Evolutionary conservation across 2,329 filamentous ascomycete species (phyloP).

Genomic region (Decorospora gaudefroyi): DNA sequence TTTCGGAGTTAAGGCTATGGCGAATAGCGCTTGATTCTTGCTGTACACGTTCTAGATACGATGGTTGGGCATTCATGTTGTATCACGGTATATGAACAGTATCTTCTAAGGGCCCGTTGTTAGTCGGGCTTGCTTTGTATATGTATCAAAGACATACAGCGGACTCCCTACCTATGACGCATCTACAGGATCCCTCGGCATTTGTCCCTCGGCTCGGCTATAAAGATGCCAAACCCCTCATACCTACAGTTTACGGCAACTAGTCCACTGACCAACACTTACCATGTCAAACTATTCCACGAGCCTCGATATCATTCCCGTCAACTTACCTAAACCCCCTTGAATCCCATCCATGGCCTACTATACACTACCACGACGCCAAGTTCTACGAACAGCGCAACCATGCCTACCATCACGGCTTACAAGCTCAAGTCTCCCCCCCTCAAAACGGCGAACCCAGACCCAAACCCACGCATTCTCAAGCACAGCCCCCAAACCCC

Average conservation of each 20-base stretch:
- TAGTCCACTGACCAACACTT: too few relatives aligned
- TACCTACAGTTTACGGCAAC: too few relatives aligned
- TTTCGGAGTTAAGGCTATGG: too few relatives aligned
- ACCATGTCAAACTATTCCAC: too few relatives aligned
- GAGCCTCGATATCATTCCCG: too few relatives aligned
- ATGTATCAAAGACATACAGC: neutral
- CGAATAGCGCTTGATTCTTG: constrained; percentile 5
- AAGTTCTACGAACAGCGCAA: neutral
- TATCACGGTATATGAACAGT: constrained; percentile 1
- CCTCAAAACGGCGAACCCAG: neutral
- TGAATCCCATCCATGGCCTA: too few relatives aligned
- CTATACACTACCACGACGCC: too few relatives aligned
- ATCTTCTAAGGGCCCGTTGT: neutral
- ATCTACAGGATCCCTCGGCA: too few relatives aligned
- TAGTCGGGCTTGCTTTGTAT: neutral
- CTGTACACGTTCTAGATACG: constrained; percentile 6
- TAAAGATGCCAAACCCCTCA: too few relatives aligned
- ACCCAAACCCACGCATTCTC: constrained; percentile 37
- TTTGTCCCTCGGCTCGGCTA: too few relatives aligned
- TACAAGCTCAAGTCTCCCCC: neutral
- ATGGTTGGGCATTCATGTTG: neutral
- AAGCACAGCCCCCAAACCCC: constrained; percentile 27
- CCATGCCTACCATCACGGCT: neutral
- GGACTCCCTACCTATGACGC: too few relatives aligned
- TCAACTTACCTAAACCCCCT: too few relatives aligned